phyloP scores from a whole-genome alignment of 2,329 filamentous ascomycete species.

The Hypoxylon sp. region DNA sequence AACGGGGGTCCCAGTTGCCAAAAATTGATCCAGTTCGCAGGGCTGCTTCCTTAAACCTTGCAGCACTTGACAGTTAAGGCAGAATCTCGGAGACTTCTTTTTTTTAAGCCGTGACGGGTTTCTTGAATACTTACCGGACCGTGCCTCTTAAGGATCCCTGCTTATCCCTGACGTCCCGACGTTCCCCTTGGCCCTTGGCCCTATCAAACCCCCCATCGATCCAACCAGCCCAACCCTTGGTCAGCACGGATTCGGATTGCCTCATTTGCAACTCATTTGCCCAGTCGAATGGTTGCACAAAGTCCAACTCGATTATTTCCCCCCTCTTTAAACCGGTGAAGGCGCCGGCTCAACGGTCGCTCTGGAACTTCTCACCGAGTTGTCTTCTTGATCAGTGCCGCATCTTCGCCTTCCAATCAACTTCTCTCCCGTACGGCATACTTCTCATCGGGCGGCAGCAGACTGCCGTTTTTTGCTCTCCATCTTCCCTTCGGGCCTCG shows the following conservation, averaged over 20 bases:
- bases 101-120: constrained; percentile 5
- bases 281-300: constrained; percentile 44
- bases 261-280: constrained; percentile 41
- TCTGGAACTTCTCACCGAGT: constrained; percentile 54
- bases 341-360: constrained; percentile 52
- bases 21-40: constrained; percentile 32
- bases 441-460: constrained; percentile 49
- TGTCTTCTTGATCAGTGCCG: constrained; percentile 46
- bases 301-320: constrained; percentile 46
- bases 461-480: constrained; percentile 46
- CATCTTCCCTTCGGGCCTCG: constrained; percentile 47
- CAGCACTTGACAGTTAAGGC: constrained; percentile 12
- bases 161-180: constrained; percentile 40
- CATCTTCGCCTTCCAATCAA: constrained; percentile 52
- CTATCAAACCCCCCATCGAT: constrained; percentile 30
- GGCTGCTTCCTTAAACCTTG: constrained; percentile 21
- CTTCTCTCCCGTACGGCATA: constrained; percentile 43
- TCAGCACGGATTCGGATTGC: constrained; percentile 47
- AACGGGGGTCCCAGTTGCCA: background rate
- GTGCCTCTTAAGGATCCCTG: constrained; percentile 22
- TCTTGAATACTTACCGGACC: background rate
- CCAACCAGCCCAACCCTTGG: constrained; percentile 27
- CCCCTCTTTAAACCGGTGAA: constrained; percentile 56
- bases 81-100: constrained; percentile 29
- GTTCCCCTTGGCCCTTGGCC: constrained; percentile 30